Percentiles rank a stretch among this genome's conserved stretches.
Conservation (phyloP, 768 basidiomycete species). For the Antrodiella citrinella region DNA sequence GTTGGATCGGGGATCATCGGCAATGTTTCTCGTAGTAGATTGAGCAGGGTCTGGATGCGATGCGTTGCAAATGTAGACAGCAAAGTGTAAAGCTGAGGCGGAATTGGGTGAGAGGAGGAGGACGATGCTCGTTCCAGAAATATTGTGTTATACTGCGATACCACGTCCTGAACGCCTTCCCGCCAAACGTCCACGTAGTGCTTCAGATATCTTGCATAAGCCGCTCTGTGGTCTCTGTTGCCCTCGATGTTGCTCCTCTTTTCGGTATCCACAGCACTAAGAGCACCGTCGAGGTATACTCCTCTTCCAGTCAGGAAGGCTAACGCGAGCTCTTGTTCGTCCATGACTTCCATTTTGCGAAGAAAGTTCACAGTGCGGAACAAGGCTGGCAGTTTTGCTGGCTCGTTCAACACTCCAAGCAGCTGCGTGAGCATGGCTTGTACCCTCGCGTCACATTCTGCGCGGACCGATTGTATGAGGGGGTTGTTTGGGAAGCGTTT, state of each 20-base stretch:
- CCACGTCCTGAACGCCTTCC: constrained; percentile 87
- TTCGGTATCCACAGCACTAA: constrained; percentile 42
- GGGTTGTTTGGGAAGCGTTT: constrained; percentile 34
- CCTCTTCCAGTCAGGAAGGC: constrained; percentile 75
- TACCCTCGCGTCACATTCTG: constrained; percentile 55
- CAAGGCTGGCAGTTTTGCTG: constrained; percentile 79
- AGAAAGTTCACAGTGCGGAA: constrained; percentile 89
- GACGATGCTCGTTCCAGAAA: constrained; percentile 63
- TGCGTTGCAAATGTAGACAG: constrained; percentile 59
- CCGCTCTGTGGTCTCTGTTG: constrained; percentile 51
- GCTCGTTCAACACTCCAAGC: constrained; percentile 70
- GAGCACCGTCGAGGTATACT: constrained; percentile 47
- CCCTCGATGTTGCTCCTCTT: constrained; percentile 27
- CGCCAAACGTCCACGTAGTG: constrained; percentile 88
- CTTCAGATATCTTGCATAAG: constrained; percentile 70
- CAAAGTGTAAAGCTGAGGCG: constrained; percentile 36
- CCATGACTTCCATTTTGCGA: constrained; percentile 69
- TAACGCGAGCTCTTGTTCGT: constrained; percentile 71
- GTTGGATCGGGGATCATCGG: constrained; percentile 50
- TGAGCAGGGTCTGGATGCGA: constrained; percentile 59
- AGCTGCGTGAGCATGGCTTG: constrained; percentile 68
- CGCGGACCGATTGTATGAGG: constrained; percentile 57
- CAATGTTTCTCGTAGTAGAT: constrained; percentile 54
- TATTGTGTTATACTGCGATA: constrained; percentile 84
- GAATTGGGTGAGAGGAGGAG: constrained; percentile 7